A percentile compares a stretch with the other conserved stretches of the same genome.
phyloP scores from a whole-genome alignment of 345 rosid genomes.

The Eutrema japonicum region DNA sequence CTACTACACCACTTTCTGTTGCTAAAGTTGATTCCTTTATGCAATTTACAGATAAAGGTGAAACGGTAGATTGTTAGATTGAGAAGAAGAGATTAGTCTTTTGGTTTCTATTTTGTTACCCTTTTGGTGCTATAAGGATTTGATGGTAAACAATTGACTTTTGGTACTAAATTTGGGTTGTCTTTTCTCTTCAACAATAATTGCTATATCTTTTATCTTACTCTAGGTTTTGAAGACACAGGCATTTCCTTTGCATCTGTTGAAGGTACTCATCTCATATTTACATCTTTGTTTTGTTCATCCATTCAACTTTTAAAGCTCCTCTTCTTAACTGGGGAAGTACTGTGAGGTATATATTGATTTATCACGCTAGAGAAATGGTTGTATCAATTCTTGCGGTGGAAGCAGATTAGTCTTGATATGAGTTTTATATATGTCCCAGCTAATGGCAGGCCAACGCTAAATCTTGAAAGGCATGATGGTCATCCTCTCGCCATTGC shows the following conservation, averaged over 20 bases:
- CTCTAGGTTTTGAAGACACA: conserved; percentile 87
- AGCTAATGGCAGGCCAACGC: conserved; percentile 77
- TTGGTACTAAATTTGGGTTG: conserved; percentile 9
- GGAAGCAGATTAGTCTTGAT: conserved; percentile 9
- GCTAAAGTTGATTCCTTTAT: conserved; percentile 81
- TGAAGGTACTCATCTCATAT: conserved; percentile 64
- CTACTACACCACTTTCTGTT: conserved; percentile 45
- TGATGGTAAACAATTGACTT: conserved; percentile 3
- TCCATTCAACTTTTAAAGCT: conserved; percentile 15
- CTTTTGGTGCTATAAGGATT: conserved; percentile 15
- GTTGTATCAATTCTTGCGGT: neutral
- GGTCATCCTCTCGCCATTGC: conserved; percentile 90
- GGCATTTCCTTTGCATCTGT: conserved; percentile 79
- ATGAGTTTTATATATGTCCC: conserved; percentile 41
- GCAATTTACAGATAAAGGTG: conserved; percentile 92
- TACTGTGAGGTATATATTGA: neutral
- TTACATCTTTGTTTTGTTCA: conserved; percentile 10
- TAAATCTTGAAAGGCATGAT: conserved; percentile 91
- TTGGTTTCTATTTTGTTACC: conserved; percentile 14
- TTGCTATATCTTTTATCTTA: conserved; percentile 23
- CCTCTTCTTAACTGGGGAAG: neutral
- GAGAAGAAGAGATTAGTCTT: conserved; percentile 6
- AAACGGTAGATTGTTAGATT: neutral
- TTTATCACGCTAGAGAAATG: neutral
- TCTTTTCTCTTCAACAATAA: neutral